Evolutionary conservation across 1,139 yeast species (phyloP).

Genomic region (Hemisphaericaspora subhashii): DNA sequence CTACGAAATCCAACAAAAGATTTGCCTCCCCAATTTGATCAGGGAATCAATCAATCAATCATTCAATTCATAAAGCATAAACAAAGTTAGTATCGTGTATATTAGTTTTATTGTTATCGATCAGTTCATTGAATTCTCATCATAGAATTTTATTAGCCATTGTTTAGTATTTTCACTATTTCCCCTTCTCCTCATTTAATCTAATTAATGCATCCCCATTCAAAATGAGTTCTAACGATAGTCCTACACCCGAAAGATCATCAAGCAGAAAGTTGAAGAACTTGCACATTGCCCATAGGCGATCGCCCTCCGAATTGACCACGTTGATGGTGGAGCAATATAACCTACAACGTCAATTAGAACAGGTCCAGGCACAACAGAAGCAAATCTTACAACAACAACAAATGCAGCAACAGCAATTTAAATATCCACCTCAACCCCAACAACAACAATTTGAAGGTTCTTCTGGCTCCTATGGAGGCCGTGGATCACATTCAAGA

Average conservation of each 20-base stretch:
- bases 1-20: too few species aligned
- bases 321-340: conserved; percentile 91
- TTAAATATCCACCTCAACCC: conserved; percentile 20
- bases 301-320: conserved; percentile 94
- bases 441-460: conserved; percentile 16
- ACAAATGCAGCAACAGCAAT: conserved; percentile 34
- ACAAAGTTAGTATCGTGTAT: neutral
- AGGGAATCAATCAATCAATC: too few species aligned
- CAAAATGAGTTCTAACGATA: conserved; percentile 5
- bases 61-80: too few species aligned
- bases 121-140: neutral
- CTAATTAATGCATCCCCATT: neutral
- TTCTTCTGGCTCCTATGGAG: neutral
- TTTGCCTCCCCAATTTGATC: conserved; percentile 1
- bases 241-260: conserved; percentile 14
- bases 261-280: conserved; percentile 33
- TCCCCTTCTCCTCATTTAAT: neutral
- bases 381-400: conserved; percentile 79
- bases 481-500: conserved; percentile 36
- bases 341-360: conserved; percentile 89
- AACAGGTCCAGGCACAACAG: conserved; percentile 87
- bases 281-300: conserved; percentile 88
- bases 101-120: neutral
- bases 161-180: neutral
- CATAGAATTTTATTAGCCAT: too few species aligned